Conservation (phyloP, 495 filamentous ascomycete species). For the Hypoxylon subgilvum region DNA sequence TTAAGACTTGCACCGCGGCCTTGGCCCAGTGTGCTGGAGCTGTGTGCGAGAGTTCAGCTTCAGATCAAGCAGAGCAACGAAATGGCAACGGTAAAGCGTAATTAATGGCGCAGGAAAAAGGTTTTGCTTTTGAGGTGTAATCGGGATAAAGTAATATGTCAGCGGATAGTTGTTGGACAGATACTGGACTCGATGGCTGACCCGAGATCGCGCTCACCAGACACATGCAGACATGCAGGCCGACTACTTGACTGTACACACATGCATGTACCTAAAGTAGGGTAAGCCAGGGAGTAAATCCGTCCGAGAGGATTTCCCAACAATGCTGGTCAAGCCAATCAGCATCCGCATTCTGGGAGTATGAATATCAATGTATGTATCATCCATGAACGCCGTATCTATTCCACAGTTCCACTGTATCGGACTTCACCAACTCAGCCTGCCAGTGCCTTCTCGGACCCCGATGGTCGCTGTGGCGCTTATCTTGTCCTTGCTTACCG, state of each 20-base stretch:
- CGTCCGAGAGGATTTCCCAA: conserved; percentile 8
- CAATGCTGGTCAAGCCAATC: conserved; percentile 6
- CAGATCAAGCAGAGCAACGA: background rate
- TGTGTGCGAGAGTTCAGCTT: background rate
- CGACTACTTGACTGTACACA: no score
- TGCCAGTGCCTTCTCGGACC: background rate
- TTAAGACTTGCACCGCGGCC: no score
- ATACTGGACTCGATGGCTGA: background rate
- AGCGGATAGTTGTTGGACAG: background rate
- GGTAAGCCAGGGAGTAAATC: conserved; percentile 12
- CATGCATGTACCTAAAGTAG: no score
- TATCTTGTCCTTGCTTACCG: no score
- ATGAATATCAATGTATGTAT: no score
- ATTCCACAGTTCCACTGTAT: no score
- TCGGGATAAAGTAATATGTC: background rate
- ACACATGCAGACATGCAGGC: no score
- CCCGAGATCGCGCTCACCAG: conserved; percentile 5
- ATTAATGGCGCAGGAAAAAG: background rate
- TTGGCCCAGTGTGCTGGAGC: background rate
- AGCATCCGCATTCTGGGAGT: no score
- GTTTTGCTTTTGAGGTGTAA: background rate
- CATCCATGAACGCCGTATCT: no score
- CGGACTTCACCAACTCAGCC: conserved; percentile 26
- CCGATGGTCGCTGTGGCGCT: background rate
- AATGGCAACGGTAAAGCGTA: background rate